Evolutionary conservation across 805 yeast genomes (phyloP).

Genomic region (Blastobotrys peoriensis): DNA sequence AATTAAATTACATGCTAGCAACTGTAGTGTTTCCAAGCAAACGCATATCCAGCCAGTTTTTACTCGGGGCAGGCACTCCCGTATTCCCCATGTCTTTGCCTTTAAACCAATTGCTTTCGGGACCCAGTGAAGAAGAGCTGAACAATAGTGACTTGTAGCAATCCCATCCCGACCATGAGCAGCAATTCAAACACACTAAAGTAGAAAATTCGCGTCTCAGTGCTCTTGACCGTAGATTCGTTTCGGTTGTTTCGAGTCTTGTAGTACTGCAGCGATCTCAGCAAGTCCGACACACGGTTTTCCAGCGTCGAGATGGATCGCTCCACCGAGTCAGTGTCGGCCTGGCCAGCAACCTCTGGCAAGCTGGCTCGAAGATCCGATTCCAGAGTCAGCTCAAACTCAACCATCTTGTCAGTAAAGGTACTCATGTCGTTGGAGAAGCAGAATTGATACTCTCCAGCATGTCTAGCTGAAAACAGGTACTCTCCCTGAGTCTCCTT

Average conservation of each 20-base stretch:
- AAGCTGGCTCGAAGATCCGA: constrained; percentile 50
- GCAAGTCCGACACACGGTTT: constrained; percentile 24
- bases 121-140: constrained; percentile 65
- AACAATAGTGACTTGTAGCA: constrained; percentile 71
- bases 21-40: too few species aligned
- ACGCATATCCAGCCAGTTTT: too few species aligned
- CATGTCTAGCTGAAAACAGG: constrained; percentile 53
- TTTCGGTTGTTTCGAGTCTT: constrained; percentile 87
- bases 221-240: constrained; percentile 78
- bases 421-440: constrained; percentile 78
- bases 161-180: constrained; percentile 71
- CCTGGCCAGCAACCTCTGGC: constrained; percentile 38
- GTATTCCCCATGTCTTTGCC: too few species aligned
- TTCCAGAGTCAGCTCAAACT: constrained; percentile 60
- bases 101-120: constrained; percentile 30
- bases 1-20: too few species aligned
- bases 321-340: constrained; percentile 28
- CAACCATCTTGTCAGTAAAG: constrained; percentile 75
- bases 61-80: too few species aligned
- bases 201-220: constrained; percentile 73
- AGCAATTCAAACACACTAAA: constrained; percentile 65
- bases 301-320: constrained; percentile 26
- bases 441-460: constrained; percentile 86
- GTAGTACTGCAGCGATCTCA: constrained; percentile 59
- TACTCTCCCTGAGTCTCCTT: constrained; percentile 78